Evolutionary conservation across 2,329 filamentous ascomycete genomes (phyloP), one percentile per base, ranked within the genome.

Genomic region (Xylaria sp.): DNA sequence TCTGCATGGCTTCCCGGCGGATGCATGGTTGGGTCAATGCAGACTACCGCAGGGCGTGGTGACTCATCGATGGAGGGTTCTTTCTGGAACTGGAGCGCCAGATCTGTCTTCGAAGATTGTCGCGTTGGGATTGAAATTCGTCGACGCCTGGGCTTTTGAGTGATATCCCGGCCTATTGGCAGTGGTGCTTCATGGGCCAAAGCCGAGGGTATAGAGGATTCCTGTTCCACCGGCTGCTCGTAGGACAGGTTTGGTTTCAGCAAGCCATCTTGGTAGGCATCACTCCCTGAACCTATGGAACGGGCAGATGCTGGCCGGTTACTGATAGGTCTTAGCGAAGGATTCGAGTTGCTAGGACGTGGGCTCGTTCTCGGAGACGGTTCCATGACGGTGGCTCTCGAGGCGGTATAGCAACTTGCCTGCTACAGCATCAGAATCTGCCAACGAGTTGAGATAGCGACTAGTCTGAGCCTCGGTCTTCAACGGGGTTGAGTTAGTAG

Each of bases 131-230:
- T 29, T 4, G 53, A 53, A n/a, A 58, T 26, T 21, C 8, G 43
- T n/a, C 44, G 44, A 29, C 39, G 26, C 26, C n/a, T 43, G 16
- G 52, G 46, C 19, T 21, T 50, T 26, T 39, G 39, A 9, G 41
- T 45, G 9, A 47, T 29, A 34, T 56, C 50, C 20, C 37, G 44
- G 34, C n/a, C 52, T 29, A 19, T 44, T 38, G 18, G 37, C 20
- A 48, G 39, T 19, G 46, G 16, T 9, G 52, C 39, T 2, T 51
- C 54, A 9, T 49, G 50, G 11, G 61, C 67, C 17, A 70, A 44
- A n/a, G 68, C 46, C 3, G 66, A 64, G 34, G 67, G 64, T 24
- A 63, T 48, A 41, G 67, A 66, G 19, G 59, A 34, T 18, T 68
- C 64, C 49, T 60, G 67, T 20, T 63, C 54, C 16, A 54, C 39